Evolutionary conservation across 306 rosid genomes (phyloP), one percentile per base, ranked within the genome.

Genomic region (Canavalia ensiformis): DNA sequence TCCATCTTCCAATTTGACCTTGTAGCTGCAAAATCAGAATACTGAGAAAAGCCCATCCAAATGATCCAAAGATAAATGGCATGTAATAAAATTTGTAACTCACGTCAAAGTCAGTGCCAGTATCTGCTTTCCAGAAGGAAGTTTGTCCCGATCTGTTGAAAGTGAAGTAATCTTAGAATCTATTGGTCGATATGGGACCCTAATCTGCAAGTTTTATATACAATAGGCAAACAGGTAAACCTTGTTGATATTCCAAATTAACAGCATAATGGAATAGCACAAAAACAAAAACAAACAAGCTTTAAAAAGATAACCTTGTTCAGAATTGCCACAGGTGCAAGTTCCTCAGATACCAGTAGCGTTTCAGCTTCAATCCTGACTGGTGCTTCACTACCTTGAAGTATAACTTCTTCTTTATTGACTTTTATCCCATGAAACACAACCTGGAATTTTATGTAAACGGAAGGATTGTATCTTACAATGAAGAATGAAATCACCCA

Each of bases 351-450:
- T 55, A 84, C 88, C 81, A 93, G 81, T 68, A 90, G 77, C 3
- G 99, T 90, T 87, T 91, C 99, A 74, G 93, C 90, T 77, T 90
- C 98, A 81, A 95, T 87, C 89, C 93, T 93, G 55, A 86, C 81
- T 25, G 99, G 98, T 64, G 88, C 99, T 45, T 95, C 99, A 88
- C 99, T 95, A 72, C 99, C 99, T 87, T 93, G 98, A 71, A 95
- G 94, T 73, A 91, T 44, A 47, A 93, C 79, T 79, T 91, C 97
- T 75, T 88, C 90, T 80, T 89, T 88, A 76, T 91, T 81, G 63
- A 87, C 84, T 77, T 80, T 89, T 71, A 95, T 88, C 66, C 99
- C 99, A 80, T 87, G 99, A 88, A 95, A 95, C 57, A 77, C 85
- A 76, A 93, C 85, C 99, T 95, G 80, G 60, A 78, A 84, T 75